Evolutionary conservation across 495 filamentous ascomycete species (phyloP), one percentile per base, ranked within the genome.

Genomic region (Trichoderma virens): DNA sequence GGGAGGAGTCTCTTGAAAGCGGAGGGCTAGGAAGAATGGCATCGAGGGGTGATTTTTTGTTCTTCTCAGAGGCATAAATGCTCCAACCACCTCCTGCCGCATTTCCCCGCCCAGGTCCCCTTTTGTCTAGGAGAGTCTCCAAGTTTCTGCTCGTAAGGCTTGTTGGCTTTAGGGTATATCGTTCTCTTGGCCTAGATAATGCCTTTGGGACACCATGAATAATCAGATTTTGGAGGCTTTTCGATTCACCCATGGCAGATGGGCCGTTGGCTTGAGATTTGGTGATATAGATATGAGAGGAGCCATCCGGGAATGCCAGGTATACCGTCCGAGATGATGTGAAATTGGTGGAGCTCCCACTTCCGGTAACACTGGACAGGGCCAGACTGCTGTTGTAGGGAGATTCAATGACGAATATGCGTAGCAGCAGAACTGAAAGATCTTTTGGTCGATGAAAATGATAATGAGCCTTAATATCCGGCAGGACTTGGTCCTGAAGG

Each of bases 391-490:
- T 82, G 69, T 82, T 82, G 70, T 93, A 92, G 0, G 89, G 88
- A 0, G 86, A 87, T 67, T 91, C 88, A 18, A 84, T 76, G 47
- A 94, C 80, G 66, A 88, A 89, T 34, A 95, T 84, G 32, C 91
- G 85, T 13, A 96, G 76, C 23, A 95, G 77, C 1, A 88, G 83
- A 0, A 95, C 73, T 0, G 88, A 85, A 2, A 90, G 76, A 0
- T 76, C 73, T 27, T 81, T 78, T 30, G 88, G 85, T 14, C 85
- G 83, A 61, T 87, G 81, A 38, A 93, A 79, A 67, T 88, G 86
- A 73, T 89, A 93, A 73, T 94, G 90, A 13, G 89, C 88, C 69
- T 91, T 92, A 31, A 91, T 81, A 56, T 93, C 78, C 3, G 90
- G 89, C 0, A 86, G 76, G 18, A 92, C 78, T 66, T 91, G 85